Conservation (phyloP, 768 basidiomycete genomes). For the Leccinum arenicola region DNA sequence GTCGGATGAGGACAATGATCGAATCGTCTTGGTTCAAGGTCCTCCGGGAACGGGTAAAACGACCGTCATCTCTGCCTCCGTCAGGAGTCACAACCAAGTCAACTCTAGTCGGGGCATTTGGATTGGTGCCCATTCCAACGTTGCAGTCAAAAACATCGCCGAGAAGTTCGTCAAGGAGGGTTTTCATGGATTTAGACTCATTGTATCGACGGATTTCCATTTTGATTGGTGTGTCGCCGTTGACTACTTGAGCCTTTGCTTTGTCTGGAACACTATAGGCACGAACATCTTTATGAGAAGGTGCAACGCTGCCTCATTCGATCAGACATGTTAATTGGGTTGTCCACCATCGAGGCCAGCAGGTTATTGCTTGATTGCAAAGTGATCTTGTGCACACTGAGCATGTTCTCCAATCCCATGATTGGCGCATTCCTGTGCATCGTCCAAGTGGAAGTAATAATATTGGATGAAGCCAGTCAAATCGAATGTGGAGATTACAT, state of each 20-base stretch:
- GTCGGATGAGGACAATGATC: slow-evolving; percentile 19
- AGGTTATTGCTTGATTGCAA: slow-evolving; percentile 28
- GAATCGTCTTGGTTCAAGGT: slow-evolving; percentile 31
- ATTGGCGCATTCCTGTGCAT: slow-evolving; percentile 18
- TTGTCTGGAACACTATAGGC: slow-evolving; percentile 32
- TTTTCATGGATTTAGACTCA: slow-evolving; percentile 35
- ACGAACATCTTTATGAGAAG: slow-evolving; percentile 46
- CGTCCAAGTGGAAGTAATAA: slow-evolving; percentile 36
- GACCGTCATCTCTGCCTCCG: slow-evolving; percentile 38
- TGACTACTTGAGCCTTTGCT: neutral
- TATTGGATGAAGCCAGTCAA: slow-evolving; percentile 50
- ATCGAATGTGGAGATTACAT: slow-evolving; percentile 42
- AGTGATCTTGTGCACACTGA: slow-evolving; percentile 48
- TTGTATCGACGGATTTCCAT: slow-evolving; percentile 48
- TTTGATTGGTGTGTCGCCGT: slow-evolving; percentile 38
- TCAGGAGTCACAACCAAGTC: slow-evolving; percentile 21
- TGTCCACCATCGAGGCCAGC: slow-evolving; percentile 11
- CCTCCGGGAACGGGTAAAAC: slow-evolving; percentile 48
- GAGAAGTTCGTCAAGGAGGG: slow-evolving; percentile 38
- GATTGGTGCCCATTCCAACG: slow-evolving; percentile 48
- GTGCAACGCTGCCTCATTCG: slow-evolving; percentile 36
- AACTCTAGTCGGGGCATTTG: slow-evolving; percentile 27
- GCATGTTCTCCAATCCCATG: slow-evolving; percentile 39
- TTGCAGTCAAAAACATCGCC: slow-evolving; percentile 53
- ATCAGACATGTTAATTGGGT: slow-evolving; percentile 29